phyloP scores from a whole-genome alignment of 139 green algal species.

The Coccomyxa sp. region DNA sequence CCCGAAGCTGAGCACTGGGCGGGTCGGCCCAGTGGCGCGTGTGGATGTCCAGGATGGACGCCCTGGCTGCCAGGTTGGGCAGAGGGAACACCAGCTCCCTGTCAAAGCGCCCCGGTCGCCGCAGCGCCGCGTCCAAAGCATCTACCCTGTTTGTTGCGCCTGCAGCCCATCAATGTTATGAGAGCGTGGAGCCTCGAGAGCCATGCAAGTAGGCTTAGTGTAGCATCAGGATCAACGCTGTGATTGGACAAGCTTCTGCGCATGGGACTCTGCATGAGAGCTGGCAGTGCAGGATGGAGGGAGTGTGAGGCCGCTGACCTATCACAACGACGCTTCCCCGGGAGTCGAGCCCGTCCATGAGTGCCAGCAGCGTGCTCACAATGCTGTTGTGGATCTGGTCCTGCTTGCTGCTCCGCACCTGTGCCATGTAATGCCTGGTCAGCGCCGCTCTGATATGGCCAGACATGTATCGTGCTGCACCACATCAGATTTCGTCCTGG shows the following conservation, averaged over 20 bases:
- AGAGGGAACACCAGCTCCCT: constrained; percentile 54
- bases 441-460: too few relatives aligned
- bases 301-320: not conserved
- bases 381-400: constrained; percentile 98
- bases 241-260: too few relatives aligned
- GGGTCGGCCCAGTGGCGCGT: constrained; percentile 71
- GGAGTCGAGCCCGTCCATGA: constrained; percentile 94
- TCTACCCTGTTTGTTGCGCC: constrained; percentile 76
- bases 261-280: too few relatives aligned
- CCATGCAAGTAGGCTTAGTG: too few relatives aligned
- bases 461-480: too few relatives aligned
- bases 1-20: constrained; percentile 44
- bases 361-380: constrained; percentile 89
- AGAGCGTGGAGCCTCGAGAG: too few relatives aligned
- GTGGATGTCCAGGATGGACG: constrained; percentile 90
- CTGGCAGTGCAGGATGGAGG: too few relatives aligned
- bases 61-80: constrained; percentile 54
- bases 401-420: constrained; percentile 76
- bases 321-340: constrained; percentile 56
- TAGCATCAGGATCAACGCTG: too few relatives aligned
- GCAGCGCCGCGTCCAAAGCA: constrained; percentile 68
- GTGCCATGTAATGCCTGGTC: too few relatives aligned
- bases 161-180: too few relatives aligned
- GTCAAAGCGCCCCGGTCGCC: constrained; percentile 45
- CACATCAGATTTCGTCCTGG: too few relatives aligned